Percentiles rank a stretch among this genome's conserved stretches.
These are phyloP conservation scores for Quercus rubra DNA, from an alignment of 306 rosid genomes.

Conservation along the genomic window DNA sequence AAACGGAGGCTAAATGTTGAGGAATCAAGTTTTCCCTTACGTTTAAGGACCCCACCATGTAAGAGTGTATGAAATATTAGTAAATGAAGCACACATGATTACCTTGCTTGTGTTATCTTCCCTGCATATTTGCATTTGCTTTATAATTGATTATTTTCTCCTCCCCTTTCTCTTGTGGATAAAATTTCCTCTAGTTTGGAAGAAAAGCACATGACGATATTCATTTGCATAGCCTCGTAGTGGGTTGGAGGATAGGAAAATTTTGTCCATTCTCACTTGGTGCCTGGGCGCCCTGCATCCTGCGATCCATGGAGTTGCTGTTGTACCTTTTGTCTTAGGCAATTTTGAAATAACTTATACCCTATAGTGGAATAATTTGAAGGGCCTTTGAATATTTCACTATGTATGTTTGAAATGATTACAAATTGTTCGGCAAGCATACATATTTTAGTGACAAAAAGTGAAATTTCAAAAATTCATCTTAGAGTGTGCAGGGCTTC, in stretches of 20 bases:
- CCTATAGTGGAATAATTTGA: background rate
- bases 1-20: background rate
- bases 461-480: slow-evolving; percentile 27
- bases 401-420: background rate
- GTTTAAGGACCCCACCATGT: background rate
- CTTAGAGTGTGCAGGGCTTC: slow-evolving; percentile 69
- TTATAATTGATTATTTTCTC: background rate
- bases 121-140: background rate
- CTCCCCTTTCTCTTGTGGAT: too few relatives aligned
- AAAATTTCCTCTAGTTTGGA: too few relatives aligned
- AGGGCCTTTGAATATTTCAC: background rate
- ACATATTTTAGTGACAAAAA: background rate
- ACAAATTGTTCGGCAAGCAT: slow-evolving; percentile 3
- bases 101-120: background rate
- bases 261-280: too few relatives aligned
- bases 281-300: too few relatives aligned
- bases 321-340: slow-evolving; percentile 7
- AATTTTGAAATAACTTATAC: background rate
- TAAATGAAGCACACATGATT: background rate
- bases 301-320: slow-evolving; percentile 10
- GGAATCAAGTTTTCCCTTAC: background rate
- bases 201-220: too few relatives aligned
- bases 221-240: too few relatives aligned
- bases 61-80: background rate
- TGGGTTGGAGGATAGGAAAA: too few relatives aligned